Percentiles rank a stretch among this genome's conserved stretches.
These are phyloP conservation scores for Aquilaria sinensis DNA, from an alignment of 345 rosid genomes.

Conservation along the genomic window DNA sequence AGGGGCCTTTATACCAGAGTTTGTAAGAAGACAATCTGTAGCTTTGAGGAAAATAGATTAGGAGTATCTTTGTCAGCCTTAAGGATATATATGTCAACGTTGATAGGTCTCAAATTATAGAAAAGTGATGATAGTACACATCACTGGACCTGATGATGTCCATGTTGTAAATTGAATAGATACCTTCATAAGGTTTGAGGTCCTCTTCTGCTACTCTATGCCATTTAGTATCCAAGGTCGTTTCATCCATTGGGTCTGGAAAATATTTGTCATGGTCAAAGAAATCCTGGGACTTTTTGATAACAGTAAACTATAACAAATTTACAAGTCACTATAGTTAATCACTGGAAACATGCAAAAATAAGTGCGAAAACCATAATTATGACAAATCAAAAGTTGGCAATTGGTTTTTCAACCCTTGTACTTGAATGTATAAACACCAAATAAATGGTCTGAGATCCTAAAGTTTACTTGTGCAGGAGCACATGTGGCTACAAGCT, in stretches of 20 bases:
- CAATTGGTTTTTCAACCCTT: background rate
- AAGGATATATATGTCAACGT: too few species aligned
- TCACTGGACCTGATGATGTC: too few species aligned
- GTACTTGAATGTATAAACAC: too few species aligned
- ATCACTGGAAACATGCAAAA: too few species aligned
- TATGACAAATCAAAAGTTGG: too few species aligned
- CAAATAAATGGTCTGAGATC: background rate
- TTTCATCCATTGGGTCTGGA: constrained; percentile 33
- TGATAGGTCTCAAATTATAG: too few species aligned
- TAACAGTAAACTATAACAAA: constrained; percentile 13
- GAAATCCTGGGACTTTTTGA: constrained; percentile 16
- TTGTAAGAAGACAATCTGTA: constrained; percentile 6
- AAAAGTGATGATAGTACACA: too few species aligned
- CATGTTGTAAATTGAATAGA: too few species aligned
- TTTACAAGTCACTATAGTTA: background rate
- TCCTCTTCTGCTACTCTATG: background rate
- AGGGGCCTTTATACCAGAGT: constrained; percentile 11
- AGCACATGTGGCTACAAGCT: constrained; percentile 13
- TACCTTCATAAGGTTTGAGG: too few species aligned
- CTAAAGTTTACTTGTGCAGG: constrained; percentile 29
- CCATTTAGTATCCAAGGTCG: constrained; percentile 34
- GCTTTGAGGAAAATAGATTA: background rate
- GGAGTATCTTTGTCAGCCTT: too few species aligned
- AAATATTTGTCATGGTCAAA: constrained; percentile 17
- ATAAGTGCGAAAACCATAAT: too few species aligned